Evolutionary conservation across 116 monocot species (phyloP), one percentile per base, ranked within the genome.

Genomic region (Papilionanthe hybrid): DNA sequence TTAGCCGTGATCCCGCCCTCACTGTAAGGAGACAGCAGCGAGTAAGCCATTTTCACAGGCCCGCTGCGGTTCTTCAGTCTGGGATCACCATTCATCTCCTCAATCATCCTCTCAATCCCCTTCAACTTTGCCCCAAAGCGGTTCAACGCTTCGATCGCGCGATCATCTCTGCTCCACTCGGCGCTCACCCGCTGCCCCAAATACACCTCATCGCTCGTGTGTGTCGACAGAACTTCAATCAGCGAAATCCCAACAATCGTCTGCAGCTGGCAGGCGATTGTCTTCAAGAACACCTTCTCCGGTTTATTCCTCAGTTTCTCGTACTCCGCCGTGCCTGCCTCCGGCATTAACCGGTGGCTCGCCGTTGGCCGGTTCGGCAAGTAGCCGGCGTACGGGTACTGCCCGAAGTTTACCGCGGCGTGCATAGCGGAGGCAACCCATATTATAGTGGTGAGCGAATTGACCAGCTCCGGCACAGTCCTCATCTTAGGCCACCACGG

Each of bases 391-490:
- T 78, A 78, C 12, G 78, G 75, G 72, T 92, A 95, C 88, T 95
- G 93, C 10, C 90, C 95, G 81, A 95, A 93, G 82, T 93, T 95
- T 41, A 95, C 85, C 13, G 93, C 91, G 13, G 91, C 91, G 78
- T 95, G 95, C 72, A 88, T 91, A 30, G 82, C 91, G 23, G 91
- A 93, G 12, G 87, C 81, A 23, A 93, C 72, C 96, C 96, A 96
- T 37, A 96, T 87, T 77, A 93, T 81, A 50, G 88, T 93, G 19
- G 93, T 87, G 43, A 90, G 81, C 27, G 85, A 32, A 30, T 77
- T 57, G 66, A 66, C 49, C 0, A 92, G 75, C 78, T 80, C 82
- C 1, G 10, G 72, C 0, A 75, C 81, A 32, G 74, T 77, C 71
- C 72, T 68, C 22, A 93, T 67, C 32, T 5, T 9, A 0, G 96